Conservation (phyloP, 257 asterid genomes). For the Verbena officinalis region DNA sequence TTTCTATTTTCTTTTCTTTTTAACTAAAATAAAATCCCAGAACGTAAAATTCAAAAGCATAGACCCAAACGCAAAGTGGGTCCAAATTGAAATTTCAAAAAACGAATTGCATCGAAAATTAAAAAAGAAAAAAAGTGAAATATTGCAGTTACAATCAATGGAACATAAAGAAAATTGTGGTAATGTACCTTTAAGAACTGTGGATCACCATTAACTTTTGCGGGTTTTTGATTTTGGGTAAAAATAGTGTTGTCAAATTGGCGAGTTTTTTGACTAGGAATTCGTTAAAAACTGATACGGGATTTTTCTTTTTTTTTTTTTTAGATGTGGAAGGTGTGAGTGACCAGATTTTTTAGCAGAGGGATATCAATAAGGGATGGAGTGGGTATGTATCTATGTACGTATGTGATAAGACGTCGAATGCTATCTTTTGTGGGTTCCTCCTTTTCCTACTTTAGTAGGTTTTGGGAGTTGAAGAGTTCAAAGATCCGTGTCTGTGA, state of each 20-base stretch:
- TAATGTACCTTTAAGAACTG: slow-evolving; percentile 49
- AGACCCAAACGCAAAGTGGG: slow-evolving; percentile 34
- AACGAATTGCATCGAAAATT: slow-evolving; percentile 12
- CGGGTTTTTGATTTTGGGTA: slow-evolving; percentile 41
- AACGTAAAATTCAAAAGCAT: slow-evolving; percentile 21
- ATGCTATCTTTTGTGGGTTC: too few relatives aligned
- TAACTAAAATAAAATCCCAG: slow-evolving; percentile 26
- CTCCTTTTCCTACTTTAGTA: too few relatives aligned
- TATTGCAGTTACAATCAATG: slow-evolving; percentile 44
- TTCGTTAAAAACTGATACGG: slow-evolving; percentile 25
- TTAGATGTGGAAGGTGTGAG: slow-evolving; percentile 38
- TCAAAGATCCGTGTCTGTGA: too few relatives aligned
- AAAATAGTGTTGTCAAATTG: slow-evolving; percentile 28
- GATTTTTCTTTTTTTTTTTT: neutral
- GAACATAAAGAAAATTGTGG: slow-evolving; percentile 36
- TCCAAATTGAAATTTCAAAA: slow-evolving; percentile 26
- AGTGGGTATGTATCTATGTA: slow-evolving; percentile 18
- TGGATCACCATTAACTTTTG: slow-evolving; percentile 41
- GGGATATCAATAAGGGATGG: slow-evolving; percentile 8
- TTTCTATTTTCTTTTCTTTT: slow-evolving; percentile 25
- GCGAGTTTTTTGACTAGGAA: slow-evolving; percentile 38
- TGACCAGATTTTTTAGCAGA: slow-evolving; percentile 43
- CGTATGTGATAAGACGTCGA: slow-evolving; percentile 54
- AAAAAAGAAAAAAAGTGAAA: slow-evolving; percentile 20
- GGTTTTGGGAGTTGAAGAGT: too few relatives aligned